These are phyloP conservation scores for Lactarius quietus DNA, from an alignment of 768 basidiomycete genomes.

Conservation along the genomic window DNA sequence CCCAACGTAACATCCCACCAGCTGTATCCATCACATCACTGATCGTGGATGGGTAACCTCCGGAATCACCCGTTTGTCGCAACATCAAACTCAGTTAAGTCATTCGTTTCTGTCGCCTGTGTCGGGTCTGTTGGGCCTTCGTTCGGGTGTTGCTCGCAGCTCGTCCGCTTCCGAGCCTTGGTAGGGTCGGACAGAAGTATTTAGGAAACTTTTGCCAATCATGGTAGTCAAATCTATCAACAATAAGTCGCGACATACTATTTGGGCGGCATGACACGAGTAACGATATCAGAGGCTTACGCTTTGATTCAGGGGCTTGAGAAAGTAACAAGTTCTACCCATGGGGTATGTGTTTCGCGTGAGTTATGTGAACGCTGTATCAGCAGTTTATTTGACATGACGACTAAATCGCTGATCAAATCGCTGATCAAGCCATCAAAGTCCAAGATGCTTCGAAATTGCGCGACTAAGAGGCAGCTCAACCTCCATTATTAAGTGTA, in stretches of 20 bases:
- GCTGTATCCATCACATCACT: constrained; percentile 34
- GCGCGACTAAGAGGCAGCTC: no score
- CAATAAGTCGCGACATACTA: no score
- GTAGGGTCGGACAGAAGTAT: constrained; percentile 28
- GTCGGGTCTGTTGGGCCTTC: constrained; percentile 29
- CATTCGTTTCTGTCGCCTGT: constrained; percentile 16
- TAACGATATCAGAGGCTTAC: constrained; percentile 1
- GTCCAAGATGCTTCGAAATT: no score
- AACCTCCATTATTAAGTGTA: no score
- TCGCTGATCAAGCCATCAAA: no score
- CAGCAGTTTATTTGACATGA: no score
- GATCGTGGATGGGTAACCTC: constrained; percentile 23
- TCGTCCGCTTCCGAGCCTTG: constrained; percentile 25
- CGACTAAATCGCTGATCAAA: no score
- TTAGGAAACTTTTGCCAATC: no score
- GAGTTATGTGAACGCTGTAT: constrained; percentile 22
- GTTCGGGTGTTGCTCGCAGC: constrained; percentile 31
- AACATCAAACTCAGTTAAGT: constrained; percentile 30
- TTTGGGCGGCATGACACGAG: background rate
- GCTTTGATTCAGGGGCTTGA: constrained; percentile 28
- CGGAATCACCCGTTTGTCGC: constrained; percentile 30
- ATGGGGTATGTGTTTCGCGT: background rate
- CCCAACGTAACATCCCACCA: constrained; percentile 16
- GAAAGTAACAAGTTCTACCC: background rate
- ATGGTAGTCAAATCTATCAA: no score